These are phyloP conservation scores for Sporothrix mexicana DNA, from an alignment of 2,329 filamentous ascomycete genomes.

Conservation along the genomic window DNA sequence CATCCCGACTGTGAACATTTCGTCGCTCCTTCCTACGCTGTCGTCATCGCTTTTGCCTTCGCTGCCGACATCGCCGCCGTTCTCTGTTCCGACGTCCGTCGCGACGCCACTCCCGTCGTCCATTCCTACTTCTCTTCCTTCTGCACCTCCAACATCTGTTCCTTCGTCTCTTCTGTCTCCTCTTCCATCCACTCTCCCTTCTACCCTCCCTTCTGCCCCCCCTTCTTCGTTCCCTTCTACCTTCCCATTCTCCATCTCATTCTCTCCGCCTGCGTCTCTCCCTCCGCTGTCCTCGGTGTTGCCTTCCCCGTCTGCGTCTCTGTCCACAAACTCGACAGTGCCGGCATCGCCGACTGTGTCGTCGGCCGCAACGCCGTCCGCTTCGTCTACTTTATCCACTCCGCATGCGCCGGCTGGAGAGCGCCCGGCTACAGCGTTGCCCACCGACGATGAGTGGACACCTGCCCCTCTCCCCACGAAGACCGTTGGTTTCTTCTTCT, in stretches of 20 bases:
- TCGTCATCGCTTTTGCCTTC: not conserved
- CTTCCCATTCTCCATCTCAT: not conserved
- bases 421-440: not conserved
- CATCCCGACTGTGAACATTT: not conserved
- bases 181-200: not conserved
- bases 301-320: too few species aligned
- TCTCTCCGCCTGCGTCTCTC: not conserved
- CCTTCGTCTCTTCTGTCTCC: not conserved
- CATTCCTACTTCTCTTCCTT: too few species aligned
- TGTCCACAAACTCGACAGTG: too few species aligned
- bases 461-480: slow-evolving; percentile 3
- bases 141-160: not conserved
- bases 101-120: too few species aligned
- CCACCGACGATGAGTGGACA: not conserved
- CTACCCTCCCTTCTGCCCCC: not conserved
- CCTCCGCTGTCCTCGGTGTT: too few species aligned
- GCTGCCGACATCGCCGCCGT: not conserved
- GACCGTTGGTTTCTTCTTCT: not conserved
- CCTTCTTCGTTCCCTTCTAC: not conserved
- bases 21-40: not conserved
- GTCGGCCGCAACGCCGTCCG: not conserved
- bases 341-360: not conserved
- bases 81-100: not conserved
- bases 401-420: not conserved
- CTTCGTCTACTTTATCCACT: not conserved